Percentiles rank a stretch among this genome's conserved stretches.
Conservation (phyloP, 306 rosid species). For the Rosa rugosa region DNA sequence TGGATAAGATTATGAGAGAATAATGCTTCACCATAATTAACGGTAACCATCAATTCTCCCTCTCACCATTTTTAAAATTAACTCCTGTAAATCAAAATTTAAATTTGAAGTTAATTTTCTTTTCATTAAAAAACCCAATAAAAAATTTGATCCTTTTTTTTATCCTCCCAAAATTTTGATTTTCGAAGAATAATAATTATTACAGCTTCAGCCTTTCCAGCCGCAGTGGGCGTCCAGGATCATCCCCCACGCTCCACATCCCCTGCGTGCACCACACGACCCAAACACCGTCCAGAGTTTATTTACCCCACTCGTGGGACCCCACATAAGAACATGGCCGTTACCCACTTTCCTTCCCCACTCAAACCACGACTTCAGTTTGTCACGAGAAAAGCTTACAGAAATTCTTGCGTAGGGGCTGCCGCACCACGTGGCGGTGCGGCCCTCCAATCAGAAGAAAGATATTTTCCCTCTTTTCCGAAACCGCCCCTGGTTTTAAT, state of each 20-base stretch:
- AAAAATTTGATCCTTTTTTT: no score
- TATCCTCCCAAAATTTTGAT: neutral
- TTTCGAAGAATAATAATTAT: neutral
- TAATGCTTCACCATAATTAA: neutral
- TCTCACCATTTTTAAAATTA: neutral
- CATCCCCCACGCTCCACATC: neutral
- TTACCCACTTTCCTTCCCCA: constrained; percentile 15
- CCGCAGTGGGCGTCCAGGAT: neutral
- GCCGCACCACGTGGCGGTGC: no score
- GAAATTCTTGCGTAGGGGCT: no score
- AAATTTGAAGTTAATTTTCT: no score
- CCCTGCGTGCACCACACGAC: constrained; percentile 7
- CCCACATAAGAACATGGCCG: constrained; percentile 24
- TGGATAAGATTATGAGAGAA: neutral
- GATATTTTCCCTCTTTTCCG: no score
- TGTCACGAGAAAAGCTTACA: neutral
- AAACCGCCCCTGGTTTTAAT: no score
- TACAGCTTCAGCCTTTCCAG: neutral
- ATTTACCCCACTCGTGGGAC: no score
- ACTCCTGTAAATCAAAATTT: neutral
- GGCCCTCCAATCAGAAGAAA: no score
- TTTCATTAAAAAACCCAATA: no score
- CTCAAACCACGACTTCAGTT: constrained; percentile 3
- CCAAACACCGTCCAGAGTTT: neutral
- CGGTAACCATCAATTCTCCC: neutral